These are phyloP conservation scores for Aspergillus pseudoterreus DNA, from an alignment of 2,329 filamentous ascomycete genomes.

Conservation along the genomic window DNA sequence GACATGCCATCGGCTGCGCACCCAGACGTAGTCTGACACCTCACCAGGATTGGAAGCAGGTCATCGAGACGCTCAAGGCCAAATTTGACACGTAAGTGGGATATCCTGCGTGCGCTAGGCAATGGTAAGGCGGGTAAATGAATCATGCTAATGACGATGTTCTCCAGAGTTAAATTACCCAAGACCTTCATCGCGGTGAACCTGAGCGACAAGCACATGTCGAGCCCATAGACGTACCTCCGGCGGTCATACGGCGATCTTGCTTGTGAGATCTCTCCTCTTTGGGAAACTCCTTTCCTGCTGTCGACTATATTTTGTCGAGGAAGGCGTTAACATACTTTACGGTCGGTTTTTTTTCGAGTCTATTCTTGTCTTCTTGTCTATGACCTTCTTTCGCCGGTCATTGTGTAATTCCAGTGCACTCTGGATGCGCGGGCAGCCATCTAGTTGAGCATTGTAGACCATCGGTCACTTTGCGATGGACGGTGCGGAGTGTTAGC, in stretches of 20 bases:
- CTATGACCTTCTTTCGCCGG: no score
- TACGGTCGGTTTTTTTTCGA: no score
- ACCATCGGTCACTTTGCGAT: no score
- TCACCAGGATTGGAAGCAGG: conserved; percentile 91
- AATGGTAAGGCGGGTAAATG: no score
- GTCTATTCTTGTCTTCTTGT: no score
- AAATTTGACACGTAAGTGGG: conserved; percentile 85
- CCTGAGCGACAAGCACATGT: conserved; percentile 46
- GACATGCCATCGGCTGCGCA: conserved; percentile 92
- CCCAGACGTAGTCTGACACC: conserved; percentile 85
- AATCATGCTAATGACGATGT: background rate
- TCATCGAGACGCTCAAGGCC: conserved; percentile 90
- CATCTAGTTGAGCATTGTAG: no score
- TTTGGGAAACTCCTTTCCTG: no score
- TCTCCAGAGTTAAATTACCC: conserved; percentile 46
- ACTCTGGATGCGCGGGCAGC: no score
- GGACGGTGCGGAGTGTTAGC: no score
- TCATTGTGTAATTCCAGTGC: no score
- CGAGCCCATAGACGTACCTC: conserved; percentile 14
- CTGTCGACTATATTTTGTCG: no score
- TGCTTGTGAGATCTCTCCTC: background rate
- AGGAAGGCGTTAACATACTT: no score
- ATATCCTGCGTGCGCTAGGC: background rate
- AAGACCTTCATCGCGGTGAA: conserved; percentile 51
- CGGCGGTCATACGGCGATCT: background rate